Evolutionary conservation across 768 basidiomycete genomes (phyloP).

Genomic region (Suillus cothurnatus): DNA sequence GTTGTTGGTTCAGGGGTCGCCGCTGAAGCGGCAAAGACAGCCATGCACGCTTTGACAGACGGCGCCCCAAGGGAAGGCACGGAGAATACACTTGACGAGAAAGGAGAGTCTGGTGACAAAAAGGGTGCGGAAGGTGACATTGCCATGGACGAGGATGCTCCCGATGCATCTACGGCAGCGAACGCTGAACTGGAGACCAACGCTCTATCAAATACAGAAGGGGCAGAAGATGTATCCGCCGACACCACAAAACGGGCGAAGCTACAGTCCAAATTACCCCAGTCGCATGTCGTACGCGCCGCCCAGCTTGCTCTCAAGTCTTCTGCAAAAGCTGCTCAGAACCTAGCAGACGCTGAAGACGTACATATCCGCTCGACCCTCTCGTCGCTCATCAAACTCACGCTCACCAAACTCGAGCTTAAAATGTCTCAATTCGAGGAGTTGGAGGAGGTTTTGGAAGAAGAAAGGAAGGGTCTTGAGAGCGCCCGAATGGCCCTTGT

Average conservation of each 20-base stretch:
- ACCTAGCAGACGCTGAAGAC: slow-evolving; percentile 84
- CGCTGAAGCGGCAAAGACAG: slow-evolving; percentile 90
- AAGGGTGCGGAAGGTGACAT: slow-evolving; percentile 46
- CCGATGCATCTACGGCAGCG: slow-evolving; percentile 11
- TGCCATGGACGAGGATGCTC: slow-evolving; percentile 36
- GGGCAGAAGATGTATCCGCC: slow-evolving; percentile 46
- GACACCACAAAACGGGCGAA: slow-evolving; percentile 36
- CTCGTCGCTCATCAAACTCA: slow-evolving; percentile 83
- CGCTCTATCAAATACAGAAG: slow-evolving; percentile 29
- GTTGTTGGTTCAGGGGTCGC: slow-evolving; percentile 90
- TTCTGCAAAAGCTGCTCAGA: slow-evolving; percentile 81
- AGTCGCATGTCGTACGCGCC: slow-evolving; percentile 78
- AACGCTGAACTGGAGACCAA: slow-evolving; percentile 19
- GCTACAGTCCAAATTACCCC: slow-evolving; percentile 47
- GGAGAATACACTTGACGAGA: slow-evolving; percentile 37
- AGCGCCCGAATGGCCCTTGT: slow-evolving; percentile 77
- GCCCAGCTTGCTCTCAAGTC: slow-evolving; percentile 88
- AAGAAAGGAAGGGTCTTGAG: slow-evolving; percentile 86
- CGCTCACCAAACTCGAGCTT: slow-evolving; percentile 84
- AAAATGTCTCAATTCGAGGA: slow-evolving; percentile 96
- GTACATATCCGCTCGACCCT: slow-evolving; percentile 76
- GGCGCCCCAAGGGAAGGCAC: slow-evolving; percentile 45
- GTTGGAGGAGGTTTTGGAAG: slow-evolving; percentile 88
- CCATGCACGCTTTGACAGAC: slow-evolving; percentile 78
- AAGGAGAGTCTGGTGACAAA: slow-evolving; percentile 23